Evolutionary conservation across 805 yeast genomes (phyloP).

Genomic region (Ogataea minuta): DNA sequence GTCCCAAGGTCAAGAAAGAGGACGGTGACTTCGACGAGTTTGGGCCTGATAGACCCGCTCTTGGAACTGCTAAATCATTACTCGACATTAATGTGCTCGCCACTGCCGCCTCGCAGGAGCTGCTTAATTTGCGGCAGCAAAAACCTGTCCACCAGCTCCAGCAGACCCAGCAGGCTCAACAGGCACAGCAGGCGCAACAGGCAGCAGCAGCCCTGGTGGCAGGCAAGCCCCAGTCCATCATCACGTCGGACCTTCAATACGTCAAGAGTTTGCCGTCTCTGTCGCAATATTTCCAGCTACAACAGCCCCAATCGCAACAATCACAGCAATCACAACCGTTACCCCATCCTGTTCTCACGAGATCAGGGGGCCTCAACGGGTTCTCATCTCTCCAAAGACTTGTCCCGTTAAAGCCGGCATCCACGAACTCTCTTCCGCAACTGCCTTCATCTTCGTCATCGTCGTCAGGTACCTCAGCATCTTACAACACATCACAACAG

Average conservation of each 20-base stretch:
- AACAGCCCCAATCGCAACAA: constrained; percentile 33
- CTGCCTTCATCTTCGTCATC: constrained; percentile 9
- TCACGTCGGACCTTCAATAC: constrained; percentile 28
- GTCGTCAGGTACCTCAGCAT: constrained; percentile 5
- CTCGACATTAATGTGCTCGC: constrained; percentile 52
- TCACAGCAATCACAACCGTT: constrained; percentile 28
- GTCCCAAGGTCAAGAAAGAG: constrained; percentile 15
- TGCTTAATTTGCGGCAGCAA: constrained; percentile 39
- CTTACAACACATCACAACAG: constrained; percentile 8
- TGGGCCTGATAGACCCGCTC: constrained; percentile 21
- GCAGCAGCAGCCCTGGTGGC: constrained; percentile 22
- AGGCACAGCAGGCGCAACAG: constrained; percentile 17
- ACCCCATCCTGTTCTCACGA: constrained; percentile 30
- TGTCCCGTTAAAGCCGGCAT: constrained; percentile 37
- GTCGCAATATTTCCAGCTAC: constrained; percentile 44
- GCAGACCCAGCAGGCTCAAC: constrained; percentile 5
- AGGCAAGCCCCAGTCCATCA: constrained; percentile 13
- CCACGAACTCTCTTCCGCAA: constrained; percentile 19
- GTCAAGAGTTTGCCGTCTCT: constrained; percentile 54
- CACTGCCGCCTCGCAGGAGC: constrained; percentile 54
- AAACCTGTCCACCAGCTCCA: constrained; percentile 16
- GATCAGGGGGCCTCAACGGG: constrained; percentile 33
- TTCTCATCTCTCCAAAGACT: constrained; percentile 45
- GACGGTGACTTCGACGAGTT: constrained; percentile 17
- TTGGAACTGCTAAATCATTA: constrained; percentile 22